Evolutionary conservation across 1,139 yeast genomes (phyloP), one percentile per base, ranked within the genome.

Genomic region (Starmera stellimalicola): DNA sequence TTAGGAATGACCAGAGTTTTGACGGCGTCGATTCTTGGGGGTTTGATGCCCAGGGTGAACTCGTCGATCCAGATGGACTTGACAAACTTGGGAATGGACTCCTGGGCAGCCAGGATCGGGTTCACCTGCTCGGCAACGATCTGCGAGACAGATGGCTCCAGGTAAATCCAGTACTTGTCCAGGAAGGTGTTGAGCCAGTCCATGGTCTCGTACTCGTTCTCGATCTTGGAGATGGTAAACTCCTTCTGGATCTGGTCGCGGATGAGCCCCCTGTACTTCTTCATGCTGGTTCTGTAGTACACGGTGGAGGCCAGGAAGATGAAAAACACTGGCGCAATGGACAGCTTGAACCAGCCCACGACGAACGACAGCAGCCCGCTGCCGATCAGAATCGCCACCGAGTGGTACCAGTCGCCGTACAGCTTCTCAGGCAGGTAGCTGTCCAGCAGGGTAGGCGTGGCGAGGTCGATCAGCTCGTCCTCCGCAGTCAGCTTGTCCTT

Each of bases 381-480:
- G 7, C 69, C 57, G 19, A 79, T 60, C 42, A 85, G 63, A 31
- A 74, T 68, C 0, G 73, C 95, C 12, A 81, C 77, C 41, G 81
- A 79, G 55, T 91, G 98, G 54, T 79, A 91, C 97, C 98, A 91
- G 51, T 91, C 96, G 35, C 98, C 98, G 48, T 81, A 84, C 10
- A 73, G 70, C 22, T 59, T 64, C 22, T 80, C 77, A 3, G 94
- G 91, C 35, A 88, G 61, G 48, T 77, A 72, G 39, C 71, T 67
- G 48, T 82, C 91, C 41, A 85, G 70, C 11, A 61, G 31, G 0
- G 95, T 83, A 8, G 83, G 73, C 28, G 71, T 69, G 26, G 79
- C 68, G 43, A 85, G 62, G 52, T 80, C 88, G 38, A 68, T 62
- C 38, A 79, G 65, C 45, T 81, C 85, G 50, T 84, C 94, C 28